Conservation (phyloP, 352 stramenopile genomes). For the Phytopythium oedochilum region DNA sequence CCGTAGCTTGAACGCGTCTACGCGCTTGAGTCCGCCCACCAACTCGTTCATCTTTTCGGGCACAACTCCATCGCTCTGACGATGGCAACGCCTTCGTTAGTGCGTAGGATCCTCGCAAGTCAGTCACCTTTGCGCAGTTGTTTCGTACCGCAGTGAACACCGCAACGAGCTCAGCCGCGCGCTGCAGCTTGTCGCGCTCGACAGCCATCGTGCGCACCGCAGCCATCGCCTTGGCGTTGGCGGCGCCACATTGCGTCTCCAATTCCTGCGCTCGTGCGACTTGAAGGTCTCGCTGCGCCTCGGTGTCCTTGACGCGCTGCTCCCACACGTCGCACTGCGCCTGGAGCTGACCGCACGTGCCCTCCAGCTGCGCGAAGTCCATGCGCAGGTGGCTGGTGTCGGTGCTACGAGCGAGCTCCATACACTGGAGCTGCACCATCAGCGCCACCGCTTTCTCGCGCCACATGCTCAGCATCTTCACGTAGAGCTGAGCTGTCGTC, state of each 20-base stretch:
- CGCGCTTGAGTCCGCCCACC: constrained; percentile 12
- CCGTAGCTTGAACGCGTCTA: constrained; percentile 38
- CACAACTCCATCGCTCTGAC: constrained; percentile 33
- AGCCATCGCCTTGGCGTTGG: constrained; percentile 37
- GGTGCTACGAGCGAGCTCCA: constrained; percentile 21
- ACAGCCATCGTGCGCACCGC: constrained; percentile 40
- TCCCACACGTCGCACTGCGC: constrained; percentile 41
- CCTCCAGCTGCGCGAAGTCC: constrained; percentile 9
- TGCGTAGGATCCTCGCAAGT: too few species aligned
- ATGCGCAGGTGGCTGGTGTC: constrained; percentile 5
- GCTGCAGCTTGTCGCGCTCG: constrained; percentile 44
- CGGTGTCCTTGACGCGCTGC: constrained; percentile 42
- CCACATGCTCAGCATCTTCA: constrained; percentile 36
- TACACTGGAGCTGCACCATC: constrained; percentile 47
- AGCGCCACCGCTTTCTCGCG: constrained; percentile 51
- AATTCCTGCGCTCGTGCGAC: constrained; percentile 24
- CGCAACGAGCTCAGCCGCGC: constrained; percentile 35
- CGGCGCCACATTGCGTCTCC: constrained; percentile 15
- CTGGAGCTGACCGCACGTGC: constrained; percentile 10
- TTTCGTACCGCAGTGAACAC: constrained; percentile 38
- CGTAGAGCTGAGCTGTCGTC: constrained; percentile 22
- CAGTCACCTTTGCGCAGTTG: too few species aligned
- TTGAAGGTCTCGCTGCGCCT: constrained; percentile 60
- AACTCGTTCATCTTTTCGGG: constrained; percentile 45
- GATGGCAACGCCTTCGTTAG: too few species aligned